These are phyloP conservation scores for Psilocybe cubensis DNA, from an alignment of 768 basidiomycete species.

Conservation along the genomic window DNA sequence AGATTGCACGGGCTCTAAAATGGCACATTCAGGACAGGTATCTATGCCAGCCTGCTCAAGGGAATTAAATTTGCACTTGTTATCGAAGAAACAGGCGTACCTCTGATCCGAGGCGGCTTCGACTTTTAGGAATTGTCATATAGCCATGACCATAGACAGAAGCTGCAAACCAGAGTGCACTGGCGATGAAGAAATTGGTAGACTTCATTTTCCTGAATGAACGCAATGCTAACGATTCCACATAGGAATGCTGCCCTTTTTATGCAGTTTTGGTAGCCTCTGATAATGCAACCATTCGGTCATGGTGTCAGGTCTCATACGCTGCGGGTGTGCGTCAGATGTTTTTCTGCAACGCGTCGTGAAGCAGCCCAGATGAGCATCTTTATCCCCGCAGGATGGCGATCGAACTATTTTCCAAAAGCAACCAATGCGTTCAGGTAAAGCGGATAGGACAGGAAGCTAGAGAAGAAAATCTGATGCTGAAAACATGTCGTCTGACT, in stretches of 20 bases:
- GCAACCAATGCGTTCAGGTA: not conserved
- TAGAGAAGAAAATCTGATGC: not conserved
- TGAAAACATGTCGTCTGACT: not conserved
- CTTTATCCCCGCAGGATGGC: not conserved
- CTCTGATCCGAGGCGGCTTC: conserved; percentile 5
- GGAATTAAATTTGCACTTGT: not conserved
- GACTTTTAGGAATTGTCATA: conserved; percentile 3
- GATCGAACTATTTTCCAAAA: not conserved
- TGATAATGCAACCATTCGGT: too few species aligned
- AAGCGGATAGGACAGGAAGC: not conserved
- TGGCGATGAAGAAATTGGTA: not conserved
- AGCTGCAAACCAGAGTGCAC: not conserved
- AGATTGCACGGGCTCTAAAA: conserved; percentile 1
- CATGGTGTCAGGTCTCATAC: not conserved
- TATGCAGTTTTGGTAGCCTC: not conserved
- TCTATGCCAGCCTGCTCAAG: not conserved
- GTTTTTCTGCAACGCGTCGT: not conserved
- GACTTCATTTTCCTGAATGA: conserved; percentile 3
- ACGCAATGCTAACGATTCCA: not conserved
- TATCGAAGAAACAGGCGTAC: not conserved
- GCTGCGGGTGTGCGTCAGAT: not conserved
- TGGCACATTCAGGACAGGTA: conserved; percentile 5
- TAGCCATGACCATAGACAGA: conserved; percentile 8
- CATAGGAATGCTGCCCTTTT: not conserved
- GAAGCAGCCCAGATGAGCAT: not conserved